These are phyloP conservation scores for Haplosporangium sp. DNA, from an alignment of 371 early-diverging fungal species.

Conservation along the genomic window DNA sequence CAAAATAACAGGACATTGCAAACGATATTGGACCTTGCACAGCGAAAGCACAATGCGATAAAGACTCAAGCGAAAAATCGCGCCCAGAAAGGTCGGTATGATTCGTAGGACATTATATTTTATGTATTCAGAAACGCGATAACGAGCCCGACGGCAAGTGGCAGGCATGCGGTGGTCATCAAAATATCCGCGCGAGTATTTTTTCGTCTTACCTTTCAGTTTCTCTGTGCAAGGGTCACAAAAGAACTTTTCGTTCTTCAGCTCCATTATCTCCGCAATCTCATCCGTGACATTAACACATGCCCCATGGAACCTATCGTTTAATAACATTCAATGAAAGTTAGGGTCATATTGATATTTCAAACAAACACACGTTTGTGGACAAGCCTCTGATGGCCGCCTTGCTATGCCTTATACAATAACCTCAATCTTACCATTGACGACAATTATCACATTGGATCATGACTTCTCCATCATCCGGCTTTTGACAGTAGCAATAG, in stretches of 20 bases:
- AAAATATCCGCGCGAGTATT: too few species aligned
- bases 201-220: slow-evolving; percentile 44
- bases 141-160: background rate
- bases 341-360: background rate
- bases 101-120: slow-evolving; percentile 33
- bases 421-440: slow-evolving; percentile 72
- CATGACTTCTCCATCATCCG: slow-evolving; percentile 81
- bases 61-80: background rate
- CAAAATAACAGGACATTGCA: background rate
- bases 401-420: background rate
- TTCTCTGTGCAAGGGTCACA: slow-evolving; percentile 59
- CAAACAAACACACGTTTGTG: background rate
- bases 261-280: slow-evolving; percentile 66
- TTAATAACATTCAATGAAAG: background rate
- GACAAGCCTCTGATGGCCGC: too few species aligned
- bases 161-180: background rate
- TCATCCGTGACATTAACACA: slow-evolving; percentile 77
- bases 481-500: slow-evolving; percentile 78
- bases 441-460: slow-evolving; percentile 81
- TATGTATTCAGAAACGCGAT: slow-evolving; percentile 22
- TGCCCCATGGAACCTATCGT: slow-evolving; percentile 77
- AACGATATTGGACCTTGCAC: background rate
- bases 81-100: background rate
- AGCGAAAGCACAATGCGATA: too few species aligned
- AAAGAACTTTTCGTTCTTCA: slow-evolving; percentile 53